Conservation (phyloP, 257 asterid species). For the Solanum megistacrolobum region DNA sequence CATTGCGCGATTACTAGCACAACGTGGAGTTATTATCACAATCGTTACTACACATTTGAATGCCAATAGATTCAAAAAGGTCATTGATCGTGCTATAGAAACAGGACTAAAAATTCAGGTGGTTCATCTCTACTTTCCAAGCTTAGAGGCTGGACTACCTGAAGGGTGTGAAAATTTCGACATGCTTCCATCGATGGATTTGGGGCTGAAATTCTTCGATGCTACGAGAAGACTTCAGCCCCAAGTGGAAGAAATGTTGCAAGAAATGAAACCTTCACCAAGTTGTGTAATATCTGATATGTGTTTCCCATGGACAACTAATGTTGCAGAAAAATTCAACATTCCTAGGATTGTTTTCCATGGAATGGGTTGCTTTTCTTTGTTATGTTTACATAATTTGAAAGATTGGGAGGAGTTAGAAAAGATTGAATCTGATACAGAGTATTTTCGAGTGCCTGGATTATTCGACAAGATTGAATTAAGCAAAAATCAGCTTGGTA, state of each 20-base stretch:
- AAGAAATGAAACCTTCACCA: slow-evolving; percentile 9
- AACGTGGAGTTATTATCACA: neutral
- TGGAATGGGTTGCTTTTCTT: slow-evolving; percentile 14
- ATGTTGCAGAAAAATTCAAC: slow-evolving; percentile 2
- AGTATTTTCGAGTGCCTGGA: slow-evolving; percentile 8
- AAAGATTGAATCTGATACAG: neutral
- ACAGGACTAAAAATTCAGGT: slow-evolving; percentile 7
- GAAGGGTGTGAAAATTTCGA: slow-evolving; percentile 20
- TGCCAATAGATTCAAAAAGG: slow-evolving; percentile 2
- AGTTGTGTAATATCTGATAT: slow-evolving; percentile 17
- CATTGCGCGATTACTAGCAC: slow-evolving; percentile 5
- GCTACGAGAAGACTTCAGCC: slow-evolving; percentile 2
- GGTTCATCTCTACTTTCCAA: slow-evolving; percentile 9
- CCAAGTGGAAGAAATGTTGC: slow-evolving; percentile 4
- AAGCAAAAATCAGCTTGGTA: slow-evolving; percentile 17
- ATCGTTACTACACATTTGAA: slow-evolving; percentile 12
- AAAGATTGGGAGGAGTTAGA: neutral
- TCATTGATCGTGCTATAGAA: neutral
- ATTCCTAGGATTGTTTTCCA: slow-evolving; percentile 17
- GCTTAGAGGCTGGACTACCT: slow-evolving; percentile 14
- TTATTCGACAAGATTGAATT: slow-evolving; percentile 5
- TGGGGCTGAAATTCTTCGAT: slow-evolving; percentile 4
- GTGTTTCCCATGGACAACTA: slow-evolving; percentile 19
- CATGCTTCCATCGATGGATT: slow-evolving; percentile 10
- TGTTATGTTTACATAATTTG: slow-evolving; percentile 10